Percentiles rank a stretch among this genome's conserved stretches.
These are phyloP conservation scores for Hibiscus mutabilis DNA, from an alignment of 345 rosid genomes.

Conservation along the genomic window DNA sequence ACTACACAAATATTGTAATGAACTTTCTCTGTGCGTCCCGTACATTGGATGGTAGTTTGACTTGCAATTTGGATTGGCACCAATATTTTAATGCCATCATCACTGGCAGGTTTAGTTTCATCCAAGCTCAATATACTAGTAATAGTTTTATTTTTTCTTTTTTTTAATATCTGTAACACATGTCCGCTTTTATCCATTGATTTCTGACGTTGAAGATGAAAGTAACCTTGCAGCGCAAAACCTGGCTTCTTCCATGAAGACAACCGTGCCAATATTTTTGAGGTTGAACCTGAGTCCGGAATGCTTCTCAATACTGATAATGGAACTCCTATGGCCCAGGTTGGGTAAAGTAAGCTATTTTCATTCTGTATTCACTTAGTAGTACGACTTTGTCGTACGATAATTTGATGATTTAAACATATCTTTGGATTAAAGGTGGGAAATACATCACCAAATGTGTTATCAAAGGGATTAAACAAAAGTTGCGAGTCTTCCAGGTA, in stretches of 20 bases:
- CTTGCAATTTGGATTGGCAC: constrained; percentile 83
- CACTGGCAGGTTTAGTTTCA: constrained; percentile 70
- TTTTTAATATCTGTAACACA: not conserved
- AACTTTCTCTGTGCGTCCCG: constrained; percentile 71
- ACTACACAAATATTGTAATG: constrained; percentile 95
- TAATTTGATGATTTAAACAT: constrained; percentile 4
- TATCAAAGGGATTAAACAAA: constrained; percentile 32
- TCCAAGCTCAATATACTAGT: not conserved
- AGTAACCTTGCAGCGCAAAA: constrained; percentile 55
- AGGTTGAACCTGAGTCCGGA: constrained; percentile 79
- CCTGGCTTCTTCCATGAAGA: constrained; percentile 96
- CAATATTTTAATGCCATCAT: constrained; percentile 82
- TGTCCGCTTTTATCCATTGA: constrained; percentile 9
- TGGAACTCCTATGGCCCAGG: constrained; percentile 95
- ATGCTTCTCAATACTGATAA: constrained; percentile 91
- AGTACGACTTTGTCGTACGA: not conserved
- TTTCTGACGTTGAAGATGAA: constrained; percentile 15
- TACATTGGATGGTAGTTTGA: constrained; percentile 27
- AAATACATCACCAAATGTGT: constrained; percentile 31
- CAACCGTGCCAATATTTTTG: constrained; percentile 76
- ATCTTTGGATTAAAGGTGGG: constrained; percentile 49
- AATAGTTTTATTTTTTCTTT: not conserved
- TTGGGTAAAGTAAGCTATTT: constrained; percentile 17
- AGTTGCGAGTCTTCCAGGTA: constrained; percentile 72
- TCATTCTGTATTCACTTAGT: not conserved